Conservation (phyloP, 352 stramenopile genomes). For the Pythium scleroteichum region DNA sequence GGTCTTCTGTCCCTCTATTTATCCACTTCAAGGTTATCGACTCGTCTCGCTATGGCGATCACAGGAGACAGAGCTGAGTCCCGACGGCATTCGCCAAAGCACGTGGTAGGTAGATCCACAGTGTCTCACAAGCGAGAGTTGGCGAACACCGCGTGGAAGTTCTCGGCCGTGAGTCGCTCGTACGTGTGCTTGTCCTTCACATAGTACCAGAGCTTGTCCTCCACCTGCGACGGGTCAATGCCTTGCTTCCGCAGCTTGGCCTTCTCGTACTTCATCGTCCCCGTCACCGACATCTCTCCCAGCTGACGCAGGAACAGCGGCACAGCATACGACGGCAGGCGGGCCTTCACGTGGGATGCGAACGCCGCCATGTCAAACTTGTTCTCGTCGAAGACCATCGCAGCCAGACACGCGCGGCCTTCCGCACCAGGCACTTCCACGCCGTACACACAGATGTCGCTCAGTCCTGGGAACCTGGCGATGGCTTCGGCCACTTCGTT, state of each 20-base stretch:
- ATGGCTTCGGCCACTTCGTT: slow-evolving; percentile 87
- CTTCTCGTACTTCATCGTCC: slow-evolving; percentile 93
- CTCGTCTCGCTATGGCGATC: too few relatives aligned
- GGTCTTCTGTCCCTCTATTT: too few relatives aligned
- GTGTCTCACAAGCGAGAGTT: not conserved
- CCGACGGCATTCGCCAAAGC: too few relatives aligned
- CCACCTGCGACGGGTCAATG: slow-evolving; percentile 63
- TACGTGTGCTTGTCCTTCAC: slow-evolving; percentile 53
- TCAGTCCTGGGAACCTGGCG: slow-evolving; percentile 69
- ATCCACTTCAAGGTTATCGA: too few relatives aligned
- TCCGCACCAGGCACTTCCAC: slow-evolving; percentile 73
- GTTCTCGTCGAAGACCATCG: slow-evolving; percentile 77
- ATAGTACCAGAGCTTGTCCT: slow-evolving; percentile 64
- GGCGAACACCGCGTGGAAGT: slow-evolving; percentile 37
- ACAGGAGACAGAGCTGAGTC: too few relatives aligned
- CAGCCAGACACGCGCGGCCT: slow-evolving; percentile 79
- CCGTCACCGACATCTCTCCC: slow-evolving; percentile 73
- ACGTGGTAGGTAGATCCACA: too few relatives aligned
- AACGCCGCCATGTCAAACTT: slow-evolving; percentile 61
- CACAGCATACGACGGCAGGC: slow-evolving; percentile 68
- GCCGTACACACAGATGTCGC: slow-evolving; percentile 76
- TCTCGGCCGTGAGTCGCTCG: slow-evolving; percentile 53
- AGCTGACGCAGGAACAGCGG: slow-evolving; percentile 86
- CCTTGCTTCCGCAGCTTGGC: slow-evolving; percentile 83
- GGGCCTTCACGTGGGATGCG: slow-evolving; percentile 45